phyloP scores from a whole-genome alignment of 768 basidiomycete genomes.

The Russula sp. region DNA sequence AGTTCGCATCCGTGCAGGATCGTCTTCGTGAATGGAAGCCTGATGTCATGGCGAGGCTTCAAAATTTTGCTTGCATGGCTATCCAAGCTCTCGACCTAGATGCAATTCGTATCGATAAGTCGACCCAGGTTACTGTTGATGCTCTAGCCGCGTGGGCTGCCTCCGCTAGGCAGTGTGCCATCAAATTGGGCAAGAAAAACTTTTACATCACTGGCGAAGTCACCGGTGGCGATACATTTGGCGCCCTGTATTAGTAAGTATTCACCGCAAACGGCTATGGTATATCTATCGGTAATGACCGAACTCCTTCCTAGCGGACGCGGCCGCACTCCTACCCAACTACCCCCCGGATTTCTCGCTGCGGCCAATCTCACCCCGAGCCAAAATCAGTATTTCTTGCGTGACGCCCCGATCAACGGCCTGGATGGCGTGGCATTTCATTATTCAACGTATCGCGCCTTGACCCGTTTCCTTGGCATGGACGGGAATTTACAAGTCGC shows the following conservation, averaged over 20 bases:
- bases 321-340: constrained; percentile 72
- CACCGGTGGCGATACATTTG: constrained; percentile 90
- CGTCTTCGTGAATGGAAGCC: constrained; percentile 92
- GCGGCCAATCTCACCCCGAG: constrained; percentile 60
- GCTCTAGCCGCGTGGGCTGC: constrained; percentile 74
- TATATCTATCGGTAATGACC: background rate
- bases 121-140: constrained; percentile 84
- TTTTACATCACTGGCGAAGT: constrained; percentile 93
- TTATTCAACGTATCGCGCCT: constrained; percentile 85
- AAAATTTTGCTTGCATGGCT: constrained; percentile 76
- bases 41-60: constrained; percentile 68
- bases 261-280: background rate
- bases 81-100: constrained; percentile 88
- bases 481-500: constrained; percentile 91
- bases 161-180: constrained; percentile 69
- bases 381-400: constrained; percentile 74
- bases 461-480: constrained; percentile 89
- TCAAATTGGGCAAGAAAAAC: constrained; percentile 67
- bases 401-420: constrained; percentile 51
- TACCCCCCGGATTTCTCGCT: constrained; percentile 58
- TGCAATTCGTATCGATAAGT: constrained; percentile 92
- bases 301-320: constrained; percentile 55
- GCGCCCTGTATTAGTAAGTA: constrained; percentile 74
- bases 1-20: constrained; percentile 95
- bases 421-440: constrained; percentile 87